These are phyloP conservation scores for Yamadazyma atmosphaerica DNA, from an alignment of 1,139 yeast species.

Conservation along the genomic window DNA sequence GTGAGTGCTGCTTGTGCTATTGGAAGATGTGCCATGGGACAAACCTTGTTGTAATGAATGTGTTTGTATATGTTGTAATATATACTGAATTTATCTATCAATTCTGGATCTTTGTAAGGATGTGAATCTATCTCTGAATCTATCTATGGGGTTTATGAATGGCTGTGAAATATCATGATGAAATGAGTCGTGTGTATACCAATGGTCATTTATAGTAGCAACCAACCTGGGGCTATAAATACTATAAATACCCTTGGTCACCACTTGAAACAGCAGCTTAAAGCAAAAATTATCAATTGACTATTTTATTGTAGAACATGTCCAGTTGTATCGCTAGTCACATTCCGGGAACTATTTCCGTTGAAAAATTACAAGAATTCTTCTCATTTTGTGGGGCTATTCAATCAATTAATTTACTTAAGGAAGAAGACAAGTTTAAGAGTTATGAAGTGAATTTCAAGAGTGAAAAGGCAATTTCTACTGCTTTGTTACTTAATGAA, in stretches of 20 bases:
- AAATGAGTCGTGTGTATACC: not conserved
- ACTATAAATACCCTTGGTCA: not conserved
- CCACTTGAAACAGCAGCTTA: too few relatives aligned
- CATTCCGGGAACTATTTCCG: slow-evolving; percentile 53
- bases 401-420: slow-evolving; percentile 38
- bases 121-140: too few relatives aligned
- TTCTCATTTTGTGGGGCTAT: slow-evolving; percentile 80
- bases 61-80: too few relatives aligned
- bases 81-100: not conserved
- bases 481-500: slow-evolving; percentile 73
- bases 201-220: not conserved
- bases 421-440: slow-evolving; percentile 22
- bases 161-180: slow-evolving; percentile 1
- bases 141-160: too few relatives aligned
- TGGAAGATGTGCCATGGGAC: slow-evolving; percentile 93
- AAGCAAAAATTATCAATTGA: too few relatives aligned
- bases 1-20: slow-evolving; percentile 88
- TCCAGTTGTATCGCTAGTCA: slow-evolving; percentile 13
- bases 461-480: slow-evolving; percentile 61
- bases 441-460: slow-evolving; percentile 54
- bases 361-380: slow-evolving; percentile 62
- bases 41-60: slow-evolving; percentile 62
- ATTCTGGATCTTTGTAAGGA: not conserved
- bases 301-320: slow-evolving; percentile 5
- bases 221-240: too few relatives aligned